phyloP scores from a whole-genome alignment of 306 rosid species.

The Mimosa pudica region DNA sequence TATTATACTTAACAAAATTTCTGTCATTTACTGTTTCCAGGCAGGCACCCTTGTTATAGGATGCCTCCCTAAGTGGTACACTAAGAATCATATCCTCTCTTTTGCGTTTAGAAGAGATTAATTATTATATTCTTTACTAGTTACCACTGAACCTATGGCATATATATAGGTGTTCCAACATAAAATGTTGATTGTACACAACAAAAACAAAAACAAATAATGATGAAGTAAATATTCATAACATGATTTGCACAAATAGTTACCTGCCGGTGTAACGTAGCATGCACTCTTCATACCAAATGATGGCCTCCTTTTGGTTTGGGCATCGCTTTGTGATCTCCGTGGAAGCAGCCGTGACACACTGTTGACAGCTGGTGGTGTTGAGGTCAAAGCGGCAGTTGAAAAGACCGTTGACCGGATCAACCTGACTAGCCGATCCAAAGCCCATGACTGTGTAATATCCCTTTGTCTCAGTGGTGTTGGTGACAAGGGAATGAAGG shows the following conservation, averaged over 20 bases:
- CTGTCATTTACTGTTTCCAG: too few species aligned
- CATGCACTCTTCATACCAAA: conserved; percentile 57
- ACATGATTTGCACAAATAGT: not conserved
- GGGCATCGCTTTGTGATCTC: conserved; percentile 36
- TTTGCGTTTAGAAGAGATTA: too few species aligned
- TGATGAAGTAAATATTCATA: not conserved
- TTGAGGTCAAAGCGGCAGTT: conserved; percentile 60
- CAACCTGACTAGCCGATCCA: conserved; percentile 19
- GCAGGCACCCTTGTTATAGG: too few species aligned
- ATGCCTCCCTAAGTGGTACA: too few species aligned
- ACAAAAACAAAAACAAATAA: too few species aligned
- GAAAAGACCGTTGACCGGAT: conserved; percentile 39
- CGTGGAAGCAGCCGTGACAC: conserved; percentile 39
- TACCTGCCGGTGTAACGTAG: conserved; percentile 43
- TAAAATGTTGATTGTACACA: too few species aligned
- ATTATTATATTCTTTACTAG: too few species aligned
- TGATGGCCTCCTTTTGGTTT: conserved; percentile 37
- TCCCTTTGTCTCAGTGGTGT: conserved; percentile 24
- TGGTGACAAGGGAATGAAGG: conserved; percentile 45
- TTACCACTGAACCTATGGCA: too few species aligned
- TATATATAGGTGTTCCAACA: too few species aligned
- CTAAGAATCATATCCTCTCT: too few species aligned
- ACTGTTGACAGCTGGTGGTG: conserved; percentile 33
- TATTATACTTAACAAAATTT: too few species aligned
- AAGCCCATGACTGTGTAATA: conserved; percentile 37